A percentile compares a stretch with the other conserved stretches of the same genome.
These are phyloP conservation scores for Phylloboletellus chloephorus DNA, from an alignment of 1,284 basidiomycete genomes.

Conservation along the genomic window DNA sequence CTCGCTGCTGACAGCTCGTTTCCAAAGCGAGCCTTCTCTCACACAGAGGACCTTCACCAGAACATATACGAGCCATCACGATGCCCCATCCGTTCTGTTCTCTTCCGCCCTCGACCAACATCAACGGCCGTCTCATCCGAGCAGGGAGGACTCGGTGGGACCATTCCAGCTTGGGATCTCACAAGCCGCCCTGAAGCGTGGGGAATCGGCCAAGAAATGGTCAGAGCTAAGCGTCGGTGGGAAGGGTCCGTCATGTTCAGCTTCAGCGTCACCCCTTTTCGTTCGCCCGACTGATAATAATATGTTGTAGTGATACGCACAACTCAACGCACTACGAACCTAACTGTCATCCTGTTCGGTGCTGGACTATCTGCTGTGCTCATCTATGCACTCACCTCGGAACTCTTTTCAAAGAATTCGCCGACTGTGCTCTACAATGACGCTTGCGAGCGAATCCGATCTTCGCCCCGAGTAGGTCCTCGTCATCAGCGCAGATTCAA, in stretches of 20 bases:
- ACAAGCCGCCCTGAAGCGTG: constrained; percentile 47
- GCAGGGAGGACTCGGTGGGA: constrained; percentile 60
- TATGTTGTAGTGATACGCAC: constrained; percentile 29
- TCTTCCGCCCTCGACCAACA: constrained; percentile 64
- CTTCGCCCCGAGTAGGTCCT: constrained; percentile 57
- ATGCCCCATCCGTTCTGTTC: constrained; percentile 51
- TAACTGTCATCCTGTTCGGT: constrained; percentile 79
- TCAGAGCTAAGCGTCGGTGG: constrained; percentile 74
- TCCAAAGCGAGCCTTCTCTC: background rate
- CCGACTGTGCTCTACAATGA: constrained; percentile 85
- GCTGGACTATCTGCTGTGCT: constrained; percentile 78
- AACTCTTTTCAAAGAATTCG: constrained; percentile 90
- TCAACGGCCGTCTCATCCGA: constrained; percentile 34
- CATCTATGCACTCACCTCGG: constrained; percentile 81
- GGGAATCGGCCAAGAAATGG: constrained; percentile 69
- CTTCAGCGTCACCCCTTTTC: background rate
- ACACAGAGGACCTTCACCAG: constrained; percentile 17
- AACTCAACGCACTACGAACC: constrained; percentile 74
- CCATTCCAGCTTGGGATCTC: constrained; percentile 79
- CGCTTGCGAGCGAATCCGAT: constrained; percentile 79
- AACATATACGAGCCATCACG: constrained; percentile 47
- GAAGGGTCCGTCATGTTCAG: constrained; percentile 58
- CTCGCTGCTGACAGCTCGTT: background rate
- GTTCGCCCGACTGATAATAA: constrained; percentile 2
- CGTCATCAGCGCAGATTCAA: constrained; percentile 9